Evolutionary conservation across 441 rosid genomes (phyloP).

Genomic region (Hura crepitans): DNA sequence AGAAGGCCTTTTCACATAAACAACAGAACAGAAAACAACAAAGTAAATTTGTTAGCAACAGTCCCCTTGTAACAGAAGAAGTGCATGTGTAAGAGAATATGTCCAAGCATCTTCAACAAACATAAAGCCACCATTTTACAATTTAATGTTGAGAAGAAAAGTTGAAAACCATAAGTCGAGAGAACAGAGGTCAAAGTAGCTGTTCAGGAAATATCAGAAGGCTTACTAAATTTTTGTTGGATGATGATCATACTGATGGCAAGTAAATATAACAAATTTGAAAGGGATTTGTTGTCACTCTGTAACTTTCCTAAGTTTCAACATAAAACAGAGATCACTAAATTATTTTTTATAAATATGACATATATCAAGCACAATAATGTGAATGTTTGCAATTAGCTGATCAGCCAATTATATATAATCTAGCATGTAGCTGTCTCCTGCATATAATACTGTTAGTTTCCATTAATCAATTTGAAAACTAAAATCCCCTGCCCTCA

Average conservation of each 20-base stretch:
- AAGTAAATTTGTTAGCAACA: conserved; percentile 18
- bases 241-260: not conserved
- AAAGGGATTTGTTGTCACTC: not conserved
- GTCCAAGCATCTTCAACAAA: not conserved
- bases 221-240: not conserved
- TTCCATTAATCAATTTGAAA: conserved; percentile 7
- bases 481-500: not conserved
- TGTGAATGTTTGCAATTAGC: no score
- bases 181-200: not conserved
- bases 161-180: not conserved
- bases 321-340: not conserved
- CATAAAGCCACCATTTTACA: conserved; percentile 5
- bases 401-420: not conserved
- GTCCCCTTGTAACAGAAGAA: conserved; percentile 11
- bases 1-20: conserved; percentile 50
- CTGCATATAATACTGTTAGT: conserved; percentile 14
- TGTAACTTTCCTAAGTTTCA: conserved; percentile 1
- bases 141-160: not conserved
- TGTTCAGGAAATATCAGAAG: conserved; percentile 1
- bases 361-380: no score
- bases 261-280: not conserved
- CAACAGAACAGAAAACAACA: conserved; percentile 24
- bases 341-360: not conserved
- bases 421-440: conserved; percentile 3
- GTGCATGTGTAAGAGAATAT: not conserved